These are phyloP conservation scores for Sclerotinia glacialis DNA, from an alignment of 2,329 filamentous ascomycete genomes.

Conservation along the genomic window DNA sequence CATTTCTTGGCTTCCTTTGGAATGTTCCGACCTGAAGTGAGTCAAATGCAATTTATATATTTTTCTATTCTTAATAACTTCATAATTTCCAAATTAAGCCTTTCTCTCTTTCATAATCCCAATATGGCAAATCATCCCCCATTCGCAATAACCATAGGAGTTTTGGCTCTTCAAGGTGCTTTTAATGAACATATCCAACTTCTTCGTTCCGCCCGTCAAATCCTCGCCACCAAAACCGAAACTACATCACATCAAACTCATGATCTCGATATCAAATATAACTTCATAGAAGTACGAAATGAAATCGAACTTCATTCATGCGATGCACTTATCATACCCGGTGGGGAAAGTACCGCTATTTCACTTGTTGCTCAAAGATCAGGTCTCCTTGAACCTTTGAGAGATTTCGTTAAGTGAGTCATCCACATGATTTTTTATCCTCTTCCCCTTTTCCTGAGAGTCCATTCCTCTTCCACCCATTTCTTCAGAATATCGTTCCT, in stretches of 20 bases:
- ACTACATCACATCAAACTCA: neutral
- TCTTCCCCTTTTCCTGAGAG: too few relatives aligned
- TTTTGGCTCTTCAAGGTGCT: constrained; percentile 81
- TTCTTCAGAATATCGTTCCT: constrained; percentile 17
- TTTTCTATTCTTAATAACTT: neutral
- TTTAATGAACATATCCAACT: constrained; percentile 85
- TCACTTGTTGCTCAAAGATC: constrained; percentile 81
- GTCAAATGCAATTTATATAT: neutral
- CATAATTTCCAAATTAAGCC: neutral
- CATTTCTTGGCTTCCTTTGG: neutral
- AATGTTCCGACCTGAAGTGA: neutral
- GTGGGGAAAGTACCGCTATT: constrained; percentile 93
- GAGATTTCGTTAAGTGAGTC: constrained; percentile 84
- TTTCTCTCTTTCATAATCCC: too few relatives aligned
- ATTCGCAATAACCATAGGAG: constrained; percentile 51
- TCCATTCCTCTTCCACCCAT: neutral
- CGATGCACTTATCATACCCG: constrained; percentile 83
- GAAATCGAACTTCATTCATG: constrained; percentile 66
- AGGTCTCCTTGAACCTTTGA: constrained; percentile 75
- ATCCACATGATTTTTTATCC: constrained; percentile 11
- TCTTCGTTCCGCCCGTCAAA: constrained; percentile 64
- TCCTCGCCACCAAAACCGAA: constrained; percentile 41
- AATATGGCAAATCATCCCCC: neutral
- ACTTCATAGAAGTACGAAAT: constrained; percentile 78
- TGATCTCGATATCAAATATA: constrained; percentile 27